A percentile compares a stretch with the other conserved stretches of the same genome.
Evolutionary conservation across 75 land plant genomes (phyloP).

Genomic region (Azolla pinnata): DNA sequence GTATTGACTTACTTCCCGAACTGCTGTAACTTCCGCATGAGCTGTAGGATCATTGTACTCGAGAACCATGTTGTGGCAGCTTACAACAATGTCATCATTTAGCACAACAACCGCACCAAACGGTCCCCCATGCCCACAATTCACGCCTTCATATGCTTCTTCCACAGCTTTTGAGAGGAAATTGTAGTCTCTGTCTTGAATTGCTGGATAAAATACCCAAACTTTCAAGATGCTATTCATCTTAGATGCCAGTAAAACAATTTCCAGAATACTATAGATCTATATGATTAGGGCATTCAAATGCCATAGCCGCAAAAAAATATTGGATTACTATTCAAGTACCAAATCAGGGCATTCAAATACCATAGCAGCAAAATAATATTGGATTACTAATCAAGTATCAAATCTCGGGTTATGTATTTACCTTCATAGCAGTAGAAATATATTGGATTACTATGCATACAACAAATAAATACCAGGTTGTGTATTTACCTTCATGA

Average conservation of each 20-base stretch:
- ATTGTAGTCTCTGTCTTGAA: slow-evolving; percentile 76
- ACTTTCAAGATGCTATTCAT: too few species aligned
- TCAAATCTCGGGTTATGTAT: too few species aligned
- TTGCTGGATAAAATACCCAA: too few species aligned
- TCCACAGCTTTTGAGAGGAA: slow-evolving; percentile 78
- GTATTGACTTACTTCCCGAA: slow-evolving; percentile 77
- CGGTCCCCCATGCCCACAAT: slow-evolving; percentile 78
- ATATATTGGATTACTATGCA: too few species aligned
- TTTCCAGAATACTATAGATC: too few species aligned
- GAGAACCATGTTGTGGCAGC: slow-evolving; percentile 90
- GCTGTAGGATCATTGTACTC: slow-evolving; percentile 85
- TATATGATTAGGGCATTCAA: background rate
- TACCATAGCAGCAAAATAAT: background rate
- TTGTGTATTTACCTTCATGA: slow-evolving; percentile 58
- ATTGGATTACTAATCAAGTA: background rate
- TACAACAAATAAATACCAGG: too few species aligned
- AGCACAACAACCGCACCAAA: slow-evolving; percentile 88
- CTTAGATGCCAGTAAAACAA: too few species aligned
- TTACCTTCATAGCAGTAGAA: too few species aligned
- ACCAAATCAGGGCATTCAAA: background rate
- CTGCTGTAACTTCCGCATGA: slow-evolving; percentile 95
- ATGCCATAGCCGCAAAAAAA: background rate
- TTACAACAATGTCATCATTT: slow-evolving; percentile 64
- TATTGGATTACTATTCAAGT: too few species aligned
- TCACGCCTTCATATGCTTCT: slow-evolving; percentile 80